These are phyloP conservation scores for Rhodotorula sp. DNA, from an alignment of 1,284 basidiomycete species.

Conservation along the genomic window DNA sequence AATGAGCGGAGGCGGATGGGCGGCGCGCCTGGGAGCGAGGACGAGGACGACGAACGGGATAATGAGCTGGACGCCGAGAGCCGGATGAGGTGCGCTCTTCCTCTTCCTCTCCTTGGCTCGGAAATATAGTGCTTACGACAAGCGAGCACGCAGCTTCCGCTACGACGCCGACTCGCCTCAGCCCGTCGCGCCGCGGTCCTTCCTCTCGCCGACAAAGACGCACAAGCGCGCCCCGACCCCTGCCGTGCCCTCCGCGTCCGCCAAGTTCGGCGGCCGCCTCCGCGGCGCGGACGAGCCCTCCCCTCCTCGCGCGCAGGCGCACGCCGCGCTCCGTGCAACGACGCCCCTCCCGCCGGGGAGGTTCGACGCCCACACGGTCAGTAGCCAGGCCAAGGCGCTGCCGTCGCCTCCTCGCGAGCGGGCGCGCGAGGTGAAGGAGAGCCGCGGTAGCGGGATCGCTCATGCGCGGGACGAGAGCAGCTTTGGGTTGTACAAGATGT, in stretches of 20 bases:
- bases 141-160: conserved; percentile 22
- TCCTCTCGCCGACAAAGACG: background rate
- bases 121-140: background rate
- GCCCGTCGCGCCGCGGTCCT: conserved; percentile 6
- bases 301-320: background rate
- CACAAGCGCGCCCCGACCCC: conserved; percentile 5
- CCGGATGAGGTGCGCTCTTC: conserved; percentile 21
- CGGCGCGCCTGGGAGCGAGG: background rate
- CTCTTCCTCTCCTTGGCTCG: too few relatives aligned
- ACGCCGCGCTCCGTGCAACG: background rate
- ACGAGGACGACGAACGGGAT: background rate
- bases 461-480: conserved; percentile 11
- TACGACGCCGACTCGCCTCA: conserved; percentile 39
- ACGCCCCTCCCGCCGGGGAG: background rate
- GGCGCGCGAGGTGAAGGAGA: background rate
- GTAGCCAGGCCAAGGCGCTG: background rate
- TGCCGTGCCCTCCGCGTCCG: conserved; percentile 11
- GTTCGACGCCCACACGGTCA: background rate
- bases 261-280: conserved; percentile 39
- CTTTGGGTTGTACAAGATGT: conserved; percentile 19
- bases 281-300: conserved; percentile 5
- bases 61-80: conserved; percentile 10
- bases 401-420: too few relatives aligned
- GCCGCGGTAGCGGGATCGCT: background rate
- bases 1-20: conserved; percentile 13